Percentiles rank a stretch among this genome's conserved stretches.
Conservation (phyloP, 495 filamentous ascomycete genomes). For the Aspergillus olivimuriae region DNA sequence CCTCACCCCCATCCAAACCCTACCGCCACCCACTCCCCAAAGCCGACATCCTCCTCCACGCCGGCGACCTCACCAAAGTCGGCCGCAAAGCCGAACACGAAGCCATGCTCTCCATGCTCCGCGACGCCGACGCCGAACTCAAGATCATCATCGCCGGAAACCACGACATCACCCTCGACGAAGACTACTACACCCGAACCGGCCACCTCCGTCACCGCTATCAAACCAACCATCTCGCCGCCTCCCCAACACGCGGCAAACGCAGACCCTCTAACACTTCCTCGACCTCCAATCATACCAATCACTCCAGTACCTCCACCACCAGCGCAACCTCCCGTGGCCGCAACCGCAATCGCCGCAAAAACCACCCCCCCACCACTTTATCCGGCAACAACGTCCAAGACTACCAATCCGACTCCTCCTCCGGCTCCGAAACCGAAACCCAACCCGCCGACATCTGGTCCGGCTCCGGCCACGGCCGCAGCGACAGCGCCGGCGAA, state of each 20-base stretch:
- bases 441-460: too few relatives aligned
- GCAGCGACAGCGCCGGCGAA: constrained; percentile 5
- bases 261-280: too few relatives aligned
- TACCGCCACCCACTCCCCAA: constrained; percentile 45
- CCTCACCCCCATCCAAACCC: constrained; percentile 13
- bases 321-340: too few relatives aligned
- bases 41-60: constrained; percentile 64
- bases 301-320: too few relatives aligned
- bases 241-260: constrained; percentile 1
- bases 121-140: constrained; percentile 51
- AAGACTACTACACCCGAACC: constrained; percentile 34
- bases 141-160: constrained; percentile 81
- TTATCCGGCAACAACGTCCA: too few relatives aligned
- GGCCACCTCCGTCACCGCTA: constrained; percentile 30
- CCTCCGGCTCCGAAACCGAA: background rate
- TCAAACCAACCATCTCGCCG: constrained; percentile 12
- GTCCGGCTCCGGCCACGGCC: too few relatives aligned
- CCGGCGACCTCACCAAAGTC: constrained; percentile 64
- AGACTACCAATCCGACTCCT: too few relatives aligned
- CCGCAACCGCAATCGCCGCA: too few relatives aligned
- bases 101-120: constrained; percentile 46
- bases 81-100: constrained; percentile 52
- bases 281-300: too few relatives aligned
- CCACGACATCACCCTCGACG: constrained; percentile 70
- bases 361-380: too few relatives aligned